Base-by-base conservation (phyloP, 768 basidiomycete genomes). In the Auriculariales sp. region DNA sequence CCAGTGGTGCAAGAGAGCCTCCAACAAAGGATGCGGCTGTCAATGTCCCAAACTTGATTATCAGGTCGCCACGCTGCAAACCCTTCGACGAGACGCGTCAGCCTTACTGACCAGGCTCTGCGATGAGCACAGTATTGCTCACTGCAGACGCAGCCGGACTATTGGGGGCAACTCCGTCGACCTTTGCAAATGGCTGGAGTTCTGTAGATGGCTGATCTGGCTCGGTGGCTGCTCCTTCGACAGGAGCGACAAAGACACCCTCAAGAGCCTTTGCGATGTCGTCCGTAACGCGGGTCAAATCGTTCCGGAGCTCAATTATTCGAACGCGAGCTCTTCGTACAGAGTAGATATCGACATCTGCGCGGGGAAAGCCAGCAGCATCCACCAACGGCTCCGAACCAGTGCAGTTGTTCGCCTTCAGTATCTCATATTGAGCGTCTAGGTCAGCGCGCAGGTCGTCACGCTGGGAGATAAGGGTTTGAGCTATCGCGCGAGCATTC, bases 61-160 rank as follows among this genome's bases (percentile, higher is more conserved):
- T 64, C 30, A 88, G 69, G 62, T 91, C 85, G 49, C 78, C 76
- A 47, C 73, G 71, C 56, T 72, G 66, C 46, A 90, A 66, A 49
- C 80, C 79, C 89, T 92, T 58, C 4, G 14, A 27, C n/a, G 10
- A 55, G 28, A 11, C 19, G 47, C 22, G 46, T 53, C 53, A 58
- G 49, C 39, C 12, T 32, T 32, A 42, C 46, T 31, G 49, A 56
- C 29, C 46, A 15, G 4, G 35, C 36, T 10, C 27, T 14, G 32
- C 19, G 17, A 15, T 5, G 44, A n/a, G 31, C 1, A 22, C 31
- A 39, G 22, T 48, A 32, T 46, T 48, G 63, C 75, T 55, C 57
- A 95, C 93, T 45, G 93, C 86, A 55, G 78, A 69, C 7, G 78
- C 75, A 30, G 93, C 90, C 4, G 93, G 93, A 62, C 89, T 87